Percentiles rank a stretch among this genome's conserved stretches.
Evolutionary conservation across 768 basidiomycete genomes (phyloP).

Genomic region (Rhizopogon vesiculosus): DNA sequence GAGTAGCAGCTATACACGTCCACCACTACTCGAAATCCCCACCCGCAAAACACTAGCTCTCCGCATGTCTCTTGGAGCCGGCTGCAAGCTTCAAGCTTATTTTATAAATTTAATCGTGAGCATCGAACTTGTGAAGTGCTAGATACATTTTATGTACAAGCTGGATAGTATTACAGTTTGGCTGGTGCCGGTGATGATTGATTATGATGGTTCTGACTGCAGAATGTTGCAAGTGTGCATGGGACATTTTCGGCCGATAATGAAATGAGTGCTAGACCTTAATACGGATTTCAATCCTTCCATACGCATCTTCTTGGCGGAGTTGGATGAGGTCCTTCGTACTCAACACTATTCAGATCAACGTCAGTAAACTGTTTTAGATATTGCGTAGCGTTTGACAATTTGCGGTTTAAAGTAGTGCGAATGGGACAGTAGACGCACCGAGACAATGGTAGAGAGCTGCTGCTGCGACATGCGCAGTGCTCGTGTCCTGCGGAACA

Average conservation of each 20-base stretch:
- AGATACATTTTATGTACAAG: neutral
- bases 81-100: too few relatives aligned
- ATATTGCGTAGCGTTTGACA: neutral
- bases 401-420: too few relatives aligned
- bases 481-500: slow-evolving; percentile 62
- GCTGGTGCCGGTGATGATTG: neutral
- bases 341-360: slow-evolving; percentile 52
- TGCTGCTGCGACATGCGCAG: slow-evolving; percentile 72
- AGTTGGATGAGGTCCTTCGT: slow-evolving; percentile 70
- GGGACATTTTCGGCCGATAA: neutral
- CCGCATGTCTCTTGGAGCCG: too few relatives aligned
- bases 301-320: slow-evolving; percentile 58
- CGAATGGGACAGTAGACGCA: slow-evolving; percentile 24
- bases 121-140: too few relatives aligned
- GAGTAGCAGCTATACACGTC: too few relatives aligned
- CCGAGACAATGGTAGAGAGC: slow-evolving; percentile 86
- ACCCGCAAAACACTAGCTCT: too few relatives aligned
- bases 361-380: neutral
- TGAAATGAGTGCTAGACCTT: slow-evolving; percentile 10
- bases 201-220: neutral
- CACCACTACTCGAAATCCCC: too few relatives aligned
- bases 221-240: neutral
- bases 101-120: too few relatives aligned
- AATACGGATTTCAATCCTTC: slow-evolving; percentile 40
- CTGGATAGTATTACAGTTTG: neutral